Evolutionary conservation across 176 grass and related monocot species (phyloP).

Genomic region (Cenchrus americanus): DNA sequence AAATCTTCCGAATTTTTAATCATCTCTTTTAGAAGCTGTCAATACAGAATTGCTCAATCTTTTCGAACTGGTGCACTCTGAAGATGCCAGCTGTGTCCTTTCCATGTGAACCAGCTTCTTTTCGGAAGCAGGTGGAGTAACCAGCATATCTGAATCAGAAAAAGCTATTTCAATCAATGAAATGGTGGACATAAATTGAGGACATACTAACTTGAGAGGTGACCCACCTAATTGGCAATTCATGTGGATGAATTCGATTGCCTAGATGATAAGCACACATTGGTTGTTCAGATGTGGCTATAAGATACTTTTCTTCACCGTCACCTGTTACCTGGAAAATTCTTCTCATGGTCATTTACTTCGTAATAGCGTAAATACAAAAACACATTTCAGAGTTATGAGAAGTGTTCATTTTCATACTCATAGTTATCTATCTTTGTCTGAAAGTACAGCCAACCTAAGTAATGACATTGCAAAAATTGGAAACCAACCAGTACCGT

Average conservation of each 20-base stretch:
- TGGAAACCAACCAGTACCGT: too few species aligned
- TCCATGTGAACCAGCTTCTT: constrained; percentile 89
- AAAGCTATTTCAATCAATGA: constrained; percentile 22
- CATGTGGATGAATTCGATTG: constrained; percentile 74
- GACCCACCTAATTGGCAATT: constrained; percentile 72
- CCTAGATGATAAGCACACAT: constrained; percentile 88
- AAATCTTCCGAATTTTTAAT: constrained; percentile 88
- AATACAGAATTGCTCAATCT: constrained; percentile 91
- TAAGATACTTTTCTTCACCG: constrained; percentile 92
- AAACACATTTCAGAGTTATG: background rate
- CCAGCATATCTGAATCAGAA: constrained; percentile 66
- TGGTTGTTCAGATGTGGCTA: constrained; percentile 91
- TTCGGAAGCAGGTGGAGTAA: constrained; percentile 94
- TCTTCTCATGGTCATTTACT: background rate
- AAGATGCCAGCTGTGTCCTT: constrained; percentile 82
- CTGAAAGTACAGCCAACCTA: background rate
- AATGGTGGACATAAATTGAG: background rate
- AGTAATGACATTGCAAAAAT: background rate
- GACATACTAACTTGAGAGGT: background rate
- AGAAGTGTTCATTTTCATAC: background rate
- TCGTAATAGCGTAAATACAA: background rate
- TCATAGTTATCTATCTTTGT: background rate
- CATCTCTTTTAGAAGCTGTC: too few species aligned
- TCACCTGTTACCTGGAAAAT: constrained; percentile 78
- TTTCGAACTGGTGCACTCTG: constrained; percentile 91